Base-by-base conservation (phyloP, 164 flowering plant species). In the Paratinospora sagittata region DNA sequence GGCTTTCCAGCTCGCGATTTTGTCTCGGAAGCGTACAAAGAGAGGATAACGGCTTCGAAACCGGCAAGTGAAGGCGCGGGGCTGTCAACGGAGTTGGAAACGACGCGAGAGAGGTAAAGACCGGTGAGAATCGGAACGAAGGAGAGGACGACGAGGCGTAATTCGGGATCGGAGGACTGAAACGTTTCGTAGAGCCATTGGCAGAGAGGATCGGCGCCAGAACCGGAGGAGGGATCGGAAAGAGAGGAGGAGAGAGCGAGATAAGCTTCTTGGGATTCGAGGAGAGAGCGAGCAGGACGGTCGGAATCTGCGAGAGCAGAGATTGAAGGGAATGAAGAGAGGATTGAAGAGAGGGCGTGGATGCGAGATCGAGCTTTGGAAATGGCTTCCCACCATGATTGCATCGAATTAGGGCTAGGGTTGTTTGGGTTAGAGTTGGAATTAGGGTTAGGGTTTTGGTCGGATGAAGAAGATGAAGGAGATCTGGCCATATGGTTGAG, bases 181-280 rank as follows among this genome's bases (percentile, higher is more conserved):
- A 78, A 89, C 34, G 97, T 92, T 33, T 92, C 98, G 82, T 95
- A 95, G 45, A 95, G 91, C 98, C 98, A 95, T 19, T 90, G 89
- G 76, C 98, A 95, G 78, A 95, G 88, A 11, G 90, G 93, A 69
- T 95, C 97, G 26, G 87, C 77, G 63, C 91, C 89, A 45, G 97
- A 84, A 61, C 97, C 98, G 68, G 97, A 87, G 68, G 43, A 17
- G 3, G 93, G 81, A 49, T 73, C 21, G 62, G 88, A 82, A 37
- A 93, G 84, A 27, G 84, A 75, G 64, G 85, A 65, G 57, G 93
- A 87, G 66, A 93, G 2, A 41, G 87, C 72, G 37, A 79, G 62
- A 82, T 87, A 91, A 57, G 90, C 86, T 43, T 74, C 80, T 41
- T 72, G 77, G 62, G 90, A 86, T 41, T 82, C 80, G 69, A 93